Base-by-base conservation (phyloP, 148 eudicot genomes). In the Rhododendron vialii region DNA sequence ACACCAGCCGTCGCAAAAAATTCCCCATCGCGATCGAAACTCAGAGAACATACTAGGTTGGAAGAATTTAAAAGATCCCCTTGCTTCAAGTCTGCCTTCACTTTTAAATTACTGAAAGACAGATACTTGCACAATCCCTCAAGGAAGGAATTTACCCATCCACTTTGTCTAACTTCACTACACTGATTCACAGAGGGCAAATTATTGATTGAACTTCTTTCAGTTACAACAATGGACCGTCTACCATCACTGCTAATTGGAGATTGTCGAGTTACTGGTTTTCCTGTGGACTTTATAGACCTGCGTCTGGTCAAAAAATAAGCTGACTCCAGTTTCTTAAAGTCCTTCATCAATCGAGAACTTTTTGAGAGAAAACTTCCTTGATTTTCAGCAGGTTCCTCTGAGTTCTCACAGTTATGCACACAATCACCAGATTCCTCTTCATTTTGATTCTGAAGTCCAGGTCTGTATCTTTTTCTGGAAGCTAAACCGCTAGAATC, bases 1-100 rank as follows among this genome's bases (percentile, higher is more conserved):
- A 97, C 99, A 36, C 99, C 99, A 84, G 98, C 99, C 17, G 95
- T 94, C 22, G 99, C 99, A 76, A 97, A 95, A 89, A 93, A 93
- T 61, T 95, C 96, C 48, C 99, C 98, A 88, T 94, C 99, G 2
- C 98, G 98, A 83, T 97, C 98, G 81, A 95, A 97, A 84, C 95
- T 90, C 85, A 97, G 88, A 83, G 98, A 94, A 90, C 98, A 95
- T 8, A 97, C 98, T 84, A 97, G 92, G 89, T 97, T 97, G 69
- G 98, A 94, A 71, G 99, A 94, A 84, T 92, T 94, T 47, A 95
- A 89, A 61, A 95, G 96, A 92, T 97, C 98, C 35, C 95, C 98
- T 91, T 97, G 99, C 91, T 93, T 97, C 88, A 95, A 88, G 69
- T 97, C 96, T 65, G 99, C 99, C 90, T 94, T 97, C 24, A 92